Evolutionary conservation across 1,284 basidiomycete genomes (phyloP).

Genomic region (Pterula multifida): DNA sequence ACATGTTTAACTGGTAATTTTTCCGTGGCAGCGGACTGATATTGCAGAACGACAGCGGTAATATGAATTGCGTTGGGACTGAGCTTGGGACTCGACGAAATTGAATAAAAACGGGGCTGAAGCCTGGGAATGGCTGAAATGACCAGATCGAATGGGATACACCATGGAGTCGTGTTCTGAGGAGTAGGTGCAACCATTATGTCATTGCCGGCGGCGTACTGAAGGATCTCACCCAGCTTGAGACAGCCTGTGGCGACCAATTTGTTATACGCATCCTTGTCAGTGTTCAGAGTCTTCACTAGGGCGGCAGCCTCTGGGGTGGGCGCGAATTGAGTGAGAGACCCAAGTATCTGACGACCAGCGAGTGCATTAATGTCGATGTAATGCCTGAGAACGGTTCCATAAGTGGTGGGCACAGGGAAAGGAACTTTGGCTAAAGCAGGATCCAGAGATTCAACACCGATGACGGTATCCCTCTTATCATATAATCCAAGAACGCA

Average conservation of each 20-base stretch:
- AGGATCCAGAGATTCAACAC: constrained; percentile 93
- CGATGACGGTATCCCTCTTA: constrained; percentile 74
- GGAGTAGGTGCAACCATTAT: constrained; percentile 40
- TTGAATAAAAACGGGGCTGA: constrained; percentile 96
- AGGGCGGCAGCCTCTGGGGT: constrained; percentile 64
- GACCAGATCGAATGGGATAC: constrained; percentile 95
- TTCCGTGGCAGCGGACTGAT: constrained; percentile 53
- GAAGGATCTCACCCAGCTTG: constrained; percentile 86
- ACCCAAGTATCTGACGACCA: constrained; percentile 86
- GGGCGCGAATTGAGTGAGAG: constrained; percentile 83
- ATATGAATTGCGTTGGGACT: constrained; percentile 84
- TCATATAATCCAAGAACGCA: constrained; percentile 75
- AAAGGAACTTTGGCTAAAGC: constrained; percentile 98
- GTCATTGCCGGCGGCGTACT: constrained; percentile 77
- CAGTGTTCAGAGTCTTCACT: constrained; percentile 69
- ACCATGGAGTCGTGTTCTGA: constrained; percentile 74
- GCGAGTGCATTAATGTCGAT: constrained; percentile 91
- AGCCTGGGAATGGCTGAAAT: constrained; percentile 88
- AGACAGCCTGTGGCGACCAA: constrained; percentile 75
- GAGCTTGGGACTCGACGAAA: constrained; percentile 93
- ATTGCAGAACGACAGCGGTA: constrained; percentile 91
- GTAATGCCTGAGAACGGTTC: constrained; percentile 91
- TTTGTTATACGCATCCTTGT: constrained; percentile 79
- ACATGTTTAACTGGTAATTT: constrained; percentile 51
- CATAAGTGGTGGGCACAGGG: constrained; percentile 94